Conservation (phyloP, 2,329 filamentous ascomycete genomes). For the Xylaria polymorpha region DNA sequence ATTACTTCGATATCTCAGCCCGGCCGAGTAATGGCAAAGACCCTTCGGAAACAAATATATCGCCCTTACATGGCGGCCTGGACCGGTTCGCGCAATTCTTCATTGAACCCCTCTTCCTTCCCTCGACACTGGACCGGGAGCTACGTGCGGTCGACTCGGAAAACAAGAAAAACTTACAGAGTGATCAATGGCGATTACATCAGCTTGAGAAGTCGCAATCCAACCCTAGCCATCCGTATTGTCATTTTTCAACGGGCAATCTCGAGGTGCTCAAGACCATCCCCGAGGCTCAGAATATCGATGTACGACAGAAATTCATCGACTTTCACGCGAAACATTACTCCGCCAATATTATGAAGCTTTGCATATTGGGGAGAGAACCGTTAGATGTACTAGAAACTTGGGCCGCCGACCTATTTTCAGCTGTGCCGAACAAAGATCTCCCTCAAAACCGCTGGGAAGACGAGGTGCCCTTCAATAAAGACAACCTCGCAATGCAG, state of each 20-base stretch:
- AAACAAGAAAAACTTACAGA: slow-evolving; percentile 97
- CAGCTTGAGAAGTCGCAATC: slow-evolving; percentile 91
- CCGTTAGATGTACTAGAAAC: slow-evolving; percentile 82
- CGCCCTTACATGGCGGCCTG: slow-evolving; percentile 79
- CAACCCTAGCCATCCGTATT: slow-evolving; percentile 87
- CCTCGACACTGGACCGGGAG: slow-evolving; percentile 86
- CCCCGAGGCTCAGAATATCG: slow-evolving; percentile 81
- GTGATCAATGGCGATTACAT: slow-evolving; percentile 85
- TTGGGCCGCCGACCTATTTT: slow-evolving; percentile 88
- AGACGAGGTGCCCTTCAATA: slow-evolving; percentile 61
- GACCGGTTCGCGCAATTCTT: slow-evolving; percentile 97
- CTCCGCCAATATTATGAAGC: slow-evolving; percentile 93
- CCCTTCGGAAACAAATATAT: slow-evolving; percentile 66
- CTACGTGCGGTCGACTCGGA: slow-evolving; percentile 91
- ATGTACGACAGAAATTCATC: slow-evolving; percentile 91
- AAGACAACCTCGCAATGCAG: slow-evolving; percentile 69
- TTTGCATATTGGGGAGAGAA: slow-evolving; percentile 86
- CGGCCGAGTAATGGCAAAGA: slow-evolving; percentile 73
- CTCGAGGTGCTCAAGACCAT: slow-evolving; percentile 85
- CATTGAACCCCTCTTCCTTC: slow-evolving; percentile 85
- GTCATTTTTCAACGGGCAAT: slow-evolving; percentile 92
- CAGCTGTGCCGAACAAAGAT: slow-evolving; percentile 83
- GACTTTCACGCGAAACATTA: slow-evolving; percentile 91
- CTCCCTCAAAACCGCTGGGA: slow-evolving; percentile 70
- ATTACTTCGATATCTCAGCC: slow-evolving; percentile 94